phyloP scores from a whole-genome alignment of 2,329 filamentous ascomycete species.

The Penicillium oxalicum region DNA sequence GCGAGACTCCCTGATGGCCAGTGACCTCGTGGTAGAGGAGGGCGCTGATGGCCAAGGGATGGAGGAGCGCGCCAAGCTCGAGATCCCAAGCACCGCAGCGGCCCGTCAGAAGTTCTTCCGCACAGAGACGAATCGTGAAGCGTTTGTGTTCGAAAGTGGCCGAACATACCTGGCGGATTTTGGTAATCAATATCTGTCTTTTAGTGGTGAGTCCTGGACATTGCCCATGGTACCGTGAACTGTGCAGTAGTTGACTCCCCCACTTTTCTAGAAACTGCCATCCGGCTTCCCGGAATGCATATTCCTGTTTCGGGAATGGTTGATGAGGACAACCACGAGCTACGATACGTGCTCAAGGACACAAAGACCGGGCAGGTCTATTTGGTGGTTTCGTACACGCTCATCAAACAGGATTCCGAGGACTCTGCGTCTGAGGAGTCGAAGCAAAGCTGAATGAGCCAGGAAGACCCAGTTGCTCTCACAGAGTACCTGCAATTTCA shows the following conservation, averaged over 20 bases:
- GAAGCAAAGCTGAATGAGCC: not conserved
- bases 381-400: conserved; percentile 72
- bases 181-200: conserved; percentile 88
- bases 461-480: too few relatives aligned
- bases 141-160: conserved; percentile 58
- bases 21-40: conserved; percentile 53
- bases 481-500: not conserved
- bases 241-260: too few relatives aligned
- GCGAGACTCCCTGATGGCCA: conserved; percentile 36
- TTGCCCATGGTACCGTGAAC: too few relatives aligned
- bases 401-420: conserved; percentile 45
- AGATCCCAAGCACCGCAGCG: conserved; percentile 50
- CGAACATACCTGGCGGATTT: conserved; percentile 65
- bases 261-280: conserved; percentile 28
- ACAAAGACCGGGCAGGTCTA: conserved; percentile 66
- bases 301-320: conserved; percentile 36
- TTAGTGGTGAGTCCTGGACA: conserved; percentile 51
- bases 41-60: conserved; percentile 57
- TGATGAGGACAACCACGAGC: conserved; percentile 67
- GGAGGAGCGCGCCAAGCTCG: conserved; percentile 41
- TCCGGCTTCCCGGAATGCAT: conserved; percentile 34
- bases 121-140: conserved; percentile 48
- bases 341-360: conserved; percentile 91
- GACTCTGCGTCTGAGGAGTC: conserved; percentile 15
- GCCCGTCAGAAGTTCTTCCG: conserved; percentile 58